Conservation (phyloP, 371 early-diverging fungal species). For the Mortierella sp. region DNA sequence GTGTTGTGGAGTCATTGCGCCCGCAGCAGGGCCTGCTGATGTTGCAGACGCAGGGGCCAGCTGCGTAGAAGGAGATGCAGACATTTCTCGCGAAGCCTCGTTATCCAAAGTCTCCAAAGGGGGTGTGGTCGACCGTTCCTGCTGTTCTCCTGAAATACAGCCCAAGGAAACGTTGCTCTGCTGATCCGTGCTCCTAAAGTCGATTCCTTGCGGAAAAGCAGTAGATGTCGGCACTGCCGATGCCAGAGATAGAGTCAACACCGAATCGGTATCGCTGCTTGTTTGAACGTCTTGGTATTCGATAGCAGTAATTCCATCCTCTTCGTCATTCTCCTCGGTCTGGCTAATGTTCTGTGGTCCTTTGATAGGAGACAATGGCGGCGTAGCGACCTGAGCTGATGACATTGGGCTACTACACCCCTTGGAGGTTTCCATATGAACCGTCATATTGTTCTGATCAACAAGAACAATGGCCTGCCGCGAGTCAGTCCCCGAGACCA, state of each 20-base stretch:
- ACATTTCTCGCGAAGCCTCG: too few relatives aligned
- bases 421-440: conserved; percentile 10
- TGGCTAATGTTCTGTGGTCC: not conserved
- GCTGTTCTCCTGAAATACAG: not conserved
- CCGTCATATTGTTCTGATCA: conserved; percentile 12
- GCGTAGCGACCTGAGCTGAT: conserved; percentile 43
- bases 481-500: conserved; percentile 5
- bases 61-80: too few relatives aligned
- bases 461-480: conserved; percentile 7
- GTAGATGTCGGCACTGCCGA: not conserved
- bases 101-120: conserved; percentile 28
- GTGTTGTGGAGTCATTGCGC: conserved; percentile 4
- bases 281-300: not conserved
- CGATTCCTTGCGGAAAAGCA: too few relatives aligned
- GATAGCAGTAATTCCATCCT: conserved; percentile 1
- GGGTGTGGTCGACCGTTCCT: conserved; percentile 1
- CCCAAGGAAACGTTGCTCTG: not conserved
- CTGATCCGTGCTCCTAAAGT: conserved; percentile 3
- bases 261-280: not conserved
- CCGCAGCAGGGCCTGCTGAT: not conserved
- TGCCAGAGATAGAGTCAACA: not conserved
- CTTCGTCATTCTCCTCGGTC: not conserved
- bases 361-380: conserved; percentile 35
- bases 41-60: not conserved
- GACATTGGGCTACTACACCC: conserved; percentile 17